A percentile compares a stretch with the other conserved stretches of the same genome.
phyloP scores from a whole-genome alignment of 108 stramenopile species.

The Conticribra weissflogii region DNA sequence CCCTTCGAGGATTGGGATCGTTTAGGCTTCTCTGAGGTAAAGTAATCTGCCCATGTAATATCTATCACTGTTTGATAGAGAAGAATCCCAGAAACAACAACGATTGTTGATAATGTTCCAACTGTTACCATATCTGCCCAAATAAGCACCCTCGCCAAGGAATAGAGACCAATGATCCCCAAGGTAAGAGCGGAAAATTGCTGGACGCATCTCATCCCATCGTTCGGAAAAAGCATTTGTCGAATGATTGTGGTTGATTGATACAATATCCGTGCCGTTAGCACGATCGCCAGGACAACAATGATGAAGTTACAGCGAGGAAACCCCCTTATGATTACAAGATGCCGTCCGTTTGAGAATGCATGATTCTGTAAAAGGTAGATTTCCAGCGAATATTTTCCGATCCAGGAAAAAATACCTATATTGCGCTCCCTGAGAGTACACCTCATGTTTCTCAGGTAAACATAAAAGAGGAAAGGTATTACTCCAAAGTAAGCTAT shows the following conservation, averaged over 20 bases:
- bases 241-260: slow-evolving; percentile 32
- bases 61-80: slow-evolving; percentile 42
- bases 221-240: slow-evolving; percentile 43
- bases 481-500: slow-evolving; percentile 82
- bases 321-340: slow-evolving; percentile 43
- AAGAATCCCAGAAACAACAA: slow-evolving; percentile 32
- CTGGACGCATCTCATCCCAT: slow-evolving; percentile 22
- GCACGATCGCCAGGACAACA: slow-evolving; percentile 19
- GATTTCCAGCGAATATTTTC: slow-evolving; percentile 85
- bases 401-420: slow-evolving; percentile 65
- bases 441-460: slow-evolving; percentile 70
- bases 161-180: slow-evolving; percentile 10
- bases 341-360: slow-evolving; percentile 41
- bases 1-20: neutral
- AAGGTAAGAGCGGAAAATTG: slow-evolving; percentile 3
- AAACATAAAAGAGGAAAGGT: slow-evolving; percentile 72
- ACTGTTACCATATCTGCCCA: slow-evolving; percentile 19
- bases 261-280: slow-evolving; percentile 21
- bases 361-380: slow-evolving; percentile 88
- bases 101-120: slow-evolving; percentile 24
- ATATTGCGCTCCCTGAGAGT: slow-evolving; percentile 56
- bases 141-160: slow-evolving; percentile 12
- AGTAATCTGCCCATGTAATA: slow-evolving; percentile 40
- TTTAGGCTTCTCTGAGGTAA: slow-evolving; percentile 1
- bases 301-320: slow-evolving; percentile 52